Base-by-base conservation (phyloP, 441 rosid species). In the Aleurites moluccanus region DNA sequence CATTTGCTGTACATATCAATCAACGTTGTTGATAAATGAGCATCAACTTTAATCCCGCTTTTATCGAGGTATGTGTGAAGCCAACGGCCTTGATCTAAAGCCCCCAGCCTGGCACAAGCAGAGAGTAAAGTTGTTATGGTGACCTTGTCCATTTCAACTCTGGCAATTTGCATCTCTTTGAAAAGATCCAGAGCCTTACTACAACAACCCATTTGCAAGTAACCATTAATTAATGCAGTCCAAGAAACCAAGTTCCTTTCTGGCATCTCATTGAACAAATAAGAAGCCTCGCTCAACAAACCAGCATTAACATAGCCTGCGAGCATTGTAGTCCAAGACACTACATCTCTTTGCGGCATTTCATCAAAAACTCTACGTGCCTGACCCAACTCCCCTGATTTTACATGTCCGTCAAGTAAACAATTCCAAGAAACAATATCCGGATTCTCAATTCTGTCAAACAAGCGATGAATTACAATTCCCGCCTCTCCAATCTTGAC, bases 341-440 rank as follows among this genome's bases (percentile, higher is more conserved):
- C 80, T 20, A 76, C 79, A 73, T 80, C 79, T 75, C 74, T 72
- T 67, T 71, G 14, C 18, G 82, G 79, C 79, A 76, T 80, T 80
- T 72, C 76, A 61, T 80, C 79, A 55, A 80, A 80, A 63, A 72
- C n/a, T 18, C 72, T 49, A 13, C 67, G 68, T 3, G 82, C 79
- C 35, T 28, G 59, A 30, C 52, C 38, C 70, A 80, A 75, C 11
- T 76, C 66, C n/a, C 82, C 77, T 5, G 66, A 72, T 44, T 80
- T 76, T 64, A 72, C 82, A 30, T 52, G 76, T 66, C 65, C 76
- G 20, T 73, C 70, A 20, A 80, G 18, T 74, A 80, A 75, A 59
- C 82, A 79, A 50, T 79, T 79, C 82, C 82, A 79, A 11, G 82
- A 79, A 56, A 79, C 81, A 23, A 65, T n/a, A 79, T 74, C 75